Evolutionary conservation across 768 basidiomycete genomes (phyloP), one percentile per base, ranked within the genome.

Genomic region (Pleurotus pulmonarius): DNA sequence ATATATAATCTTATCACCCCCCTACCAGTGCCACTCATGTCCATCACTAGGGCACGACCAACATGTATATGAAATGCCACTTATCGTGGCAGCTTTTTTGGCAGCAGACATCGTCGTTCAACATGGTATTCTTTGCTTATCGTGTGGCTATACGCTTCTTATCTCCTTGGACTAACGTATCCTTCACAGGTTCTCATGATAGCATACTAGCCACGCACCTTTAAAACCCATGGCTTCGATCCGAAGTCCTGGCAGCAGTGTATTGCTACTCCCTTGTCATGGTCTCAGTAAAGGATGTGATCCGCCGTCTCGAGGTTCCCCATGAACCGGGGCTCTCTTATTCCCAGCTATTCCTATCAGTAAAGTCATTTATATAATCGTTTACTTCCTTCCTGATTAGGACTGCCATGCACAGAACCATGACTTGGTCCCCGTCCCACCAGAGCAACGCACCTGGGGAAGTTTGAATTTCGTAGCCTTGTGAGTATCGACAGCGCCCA

Each of bases 401-500:
- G 29, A 34, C 29, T 62, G 37, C 37, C 52, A 13, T 60, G 56
- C 34, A 11, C 61, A 88, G 86, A 88, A 87, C 59, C 81, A 88
- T 56, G 88, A 92, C 67, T 73, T 90, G 34, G 70, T 79, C 18
- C 89, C 89, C n/a, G 87, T 90, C 2, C 73, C 78, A 9, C 73
- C 77, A 53, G 78, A 82, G 56, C 79, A 87, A 58, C 74, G 85
- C 58, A 85, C 81, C 59, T 91, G 90, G 88, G 75, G 74, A 20
- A 70, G 72, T 43, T 80, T 76, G 71, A 86, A 87, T 69, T 90
- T 86, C 67, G 71, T 86, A 45, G 77, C 85, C 16, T 88, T 86
- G 82, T 87, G 65, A 60, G 80, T 67, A 57, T 22, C 24, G 2
- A 11, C 29, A 34, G 29, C 29, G 29, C 29, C 29, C 29, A 34